Percentiles rank a stretch among this genome's conserved stretches.
These are phyloP conservation scores for Potentilla sterilis DNA, from an alignment of 306 rosid genomes.

Conservation along the genomic window DNA sequence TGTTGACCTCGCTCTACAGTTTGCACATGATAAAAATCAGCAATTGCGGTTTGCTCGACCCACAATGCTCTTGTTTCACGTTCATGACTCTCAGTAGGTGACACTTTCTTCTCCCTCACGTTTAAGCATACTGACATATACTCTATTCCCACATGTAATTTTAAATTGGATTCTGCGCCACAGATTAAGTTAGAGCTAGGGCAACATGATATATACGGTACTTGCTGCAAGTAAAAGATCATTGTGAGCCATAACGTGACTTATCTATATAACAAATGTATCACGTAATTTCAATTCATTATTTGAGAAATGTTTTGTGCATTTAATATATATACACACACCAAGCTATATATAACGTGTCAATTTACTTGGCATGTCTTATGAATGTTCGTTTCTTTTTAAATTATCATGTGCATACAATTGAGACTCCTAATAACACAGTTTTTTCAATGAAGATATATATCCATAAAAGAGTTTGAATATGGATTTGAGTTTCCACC, in stretches of 20 bases:
- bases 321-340: too few species aligned
- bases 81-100: constrained; percentile 5
- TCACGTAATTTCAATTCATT: not conserved
- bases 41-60: constrained; percentile 22
- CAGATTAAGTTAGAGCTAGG: not conserved
- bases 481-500: too few species aligned
- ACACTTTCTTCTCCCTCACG: constrained; percentile 43
- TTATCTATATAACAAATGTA: not conserved
- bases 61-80: constrained; percentile 21
- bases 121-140: not conserved
- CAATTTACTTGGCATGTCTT: too few species aligned
- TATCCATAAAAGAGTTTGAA: too few species aligned
- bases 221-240: not conserved
- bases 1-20: constrained; percentile 1
- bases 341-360: too few species aligned
- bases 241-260: not conserved
- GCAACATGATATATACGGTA: not conserved
- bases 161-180: not conserved
- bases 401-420: not conserved
- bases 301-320: too few species aligned
- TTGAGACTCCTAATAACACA: too few species aligned
- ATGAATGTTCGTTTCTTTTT: too few species aligned
- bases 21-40: constrained; percentile 7
- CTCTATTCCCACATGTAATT: not conserved
- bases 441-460: too few species aligned